Base-by-base conservation (phyloP, 2,329 filamentous ascomycete species). In the Raffaelea deltoideospora region DNA sequence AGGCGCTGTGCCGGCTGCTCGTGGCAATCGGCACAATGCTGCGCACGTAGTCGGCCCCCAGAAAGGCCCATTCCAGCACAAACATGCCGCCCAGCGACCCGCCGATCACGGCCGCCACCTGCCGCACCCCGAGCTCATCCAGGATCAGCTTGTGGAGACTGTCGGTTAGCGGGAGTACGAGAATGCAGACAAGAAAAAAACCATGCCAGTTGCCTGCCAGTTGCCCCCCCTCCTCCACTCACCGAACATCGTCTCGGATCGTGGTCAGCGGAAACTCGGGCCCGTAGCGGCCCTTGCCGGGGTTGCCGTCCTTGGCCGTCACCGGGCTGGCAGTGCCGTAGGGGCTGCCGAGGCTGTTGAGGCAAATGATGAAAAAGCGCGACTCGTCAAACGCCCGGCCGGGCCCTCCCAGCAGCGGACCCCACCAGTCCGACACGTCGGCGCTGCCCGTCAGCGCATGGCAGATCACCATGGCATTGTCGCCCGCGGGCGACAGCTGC, bases 251-350 rank as follows among this genome's bases (percentile, higher is more conserved):
- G 54, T 98, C 90, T 46, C 88, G 70, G 44, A 98, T 84, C 0
- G 90, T 96, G 1, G 90, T 95, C 44, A 98, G 62, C 33, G 90
- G 90, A 48, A 98, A 98, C 52, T 98, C 90, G 1, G 90, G 90
- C 0, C 90, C 90, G 52, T 98, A 98, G 47, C 72, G 72, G 15
- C 74, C 86, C 43, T 82, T 76, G 35, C 64, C 64, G 14, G 69
- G 60, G 48, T 92, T 73, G 13, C 86, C 86, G 51, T 95, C 79
- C 55, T 84, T 92, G 47, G 77, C 78, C 2, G 90, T 98, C 37
- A 88, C 82, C 1, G 84, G 83, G 53, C 83, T 88, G n/a, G 81
- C 82, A 40, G 79, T 84, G 22, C 84, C 84, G 50, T 92, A 92
- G 0, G 84, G 84, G 49, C 81, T 88, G 32, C 84, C 84, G 33